Base-by-base conservation (phyloP, 768 basidiomycete genomes). In the Tephrocybe sp. region DNA sequence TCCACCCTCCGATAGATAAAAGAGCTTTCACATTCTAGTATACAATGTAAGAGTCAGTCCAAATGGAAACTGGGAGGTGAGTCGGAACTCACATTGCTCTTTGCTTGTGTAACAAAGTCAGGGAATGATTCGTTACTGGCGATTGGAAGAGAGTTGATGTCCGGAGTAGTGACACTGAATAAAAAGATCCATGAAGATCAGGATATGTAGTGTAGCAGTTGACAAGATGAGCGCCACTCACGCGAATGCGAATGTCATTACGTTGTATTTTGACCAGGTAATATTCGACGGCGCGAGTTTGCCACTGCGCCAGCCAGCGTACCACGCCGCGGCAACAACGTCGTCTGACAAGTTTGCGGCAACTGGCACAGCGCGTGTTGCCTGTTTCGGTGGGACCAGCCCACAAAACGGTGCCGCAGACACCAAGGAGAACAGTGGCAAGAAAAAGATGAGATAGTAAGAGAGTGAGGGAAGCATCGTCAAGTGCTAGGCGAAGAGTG, bases 1-100 rank as follows among this genome's bases (percentile, higher is more conserved):
- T 73, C 85, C 86, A 90, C 20, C 89, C 89, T 24, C 89, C 89
- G 15, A 92, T 71, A 0, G 83, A 79, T 24, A 87, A 52, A 10
- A 77, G 63, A 0, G 87, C 81, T 41, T 73, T 69, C 10, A 88
- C 84, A 54, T 65, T 59, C 86, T 88, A 46, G 7, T 1, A 23
- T 36, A 4, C 34, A 15, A n/a, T 7, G 34, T 36, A 36, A 36
- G n/a, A n/a, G n/a, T n/a, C n/a, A n/a, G n/a, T n/a, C n/a, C n/a
- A n/a, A n/a, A n/a, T n/a, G n/a, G n/a, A n/a, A n/a, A n/a, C n/a
- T n/a, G n/a, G n/a, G n/a, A n/a, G n/a, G n/a, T n/a, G n/a, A n/a
- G n/a, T n/a, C n/a, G n/a, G 6, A 36, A 66, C 67, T 48, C 54
- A 75, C 78, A 63, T 78, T 65, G 5, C 66, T 51, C 38, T 78